Conservation (phyloP, 2,329 filamentous ascomycete genomes). For the Biscogniauxia marginata region DNA sequence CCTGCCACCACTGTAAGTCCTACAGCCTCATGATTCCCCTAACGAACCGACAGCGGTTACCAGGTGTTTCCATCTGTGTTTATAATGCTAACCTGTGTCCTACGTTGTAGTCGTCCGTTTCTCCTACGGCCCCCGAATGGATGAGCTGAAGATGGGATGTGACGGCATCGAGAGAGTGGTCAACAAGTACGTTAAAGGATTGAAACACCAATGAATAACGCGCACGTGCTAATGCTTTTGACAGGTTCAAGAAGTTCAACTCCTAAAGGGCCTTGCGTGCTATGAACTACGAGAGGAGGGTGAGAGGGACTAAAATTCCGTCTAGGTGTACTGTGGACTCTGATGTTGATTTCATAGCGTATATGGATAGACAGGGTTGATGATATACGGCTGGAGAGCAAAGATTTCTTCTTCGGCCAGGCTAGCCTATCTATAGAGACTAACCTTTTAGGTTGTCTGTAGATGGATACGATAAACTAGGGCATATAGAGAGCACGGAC, state of each 20-base stretch:
- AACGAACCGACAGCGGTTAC: not conserved
- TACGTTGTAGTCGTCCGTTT: constrained; percentile 63
- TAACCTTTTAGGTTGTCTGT: not conserved
- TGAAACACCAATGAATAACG: not conserved
- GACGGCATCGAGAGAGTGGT: constrained; percentile 84
- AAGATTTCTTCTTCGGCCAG: not conserved
- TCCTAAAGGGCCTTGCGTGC: constrained; percentile 3
- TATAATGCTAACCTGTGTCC: not conserved
- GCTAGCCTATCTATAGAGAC: not conserved
- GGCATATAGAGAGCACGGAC: not conserved
- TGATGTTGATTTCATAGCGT: not conserved
- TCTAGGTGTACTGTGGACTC: not conserved
- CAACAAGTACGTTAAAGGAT: constrained; percentile 55
- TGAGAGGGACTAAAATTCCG: not conserved
- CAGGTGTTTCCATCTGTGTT: not conserved
- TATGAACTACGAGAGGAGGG: not conserved
- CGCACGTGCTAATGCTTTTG: not conserved
- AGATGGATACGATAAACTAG: not conserved
- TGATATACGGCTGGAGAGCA: too few species aligned
- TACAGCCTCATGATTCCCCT: not conserved
- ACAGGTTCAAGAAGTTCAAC: constrained; percentile 28
- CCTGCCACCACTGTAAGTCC: constrained; percentile 74
- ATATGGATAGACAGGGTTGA: not conserved
- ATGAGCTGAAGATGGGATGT: constrained; percentile 72
- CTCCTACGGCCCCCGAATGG: constrained; percentile 81